These are phyloP conservation scores for Backusella circina DNA, from an alignment of 192 early-diverging fungal genomes.

Conservation along the genomic window DNA sequence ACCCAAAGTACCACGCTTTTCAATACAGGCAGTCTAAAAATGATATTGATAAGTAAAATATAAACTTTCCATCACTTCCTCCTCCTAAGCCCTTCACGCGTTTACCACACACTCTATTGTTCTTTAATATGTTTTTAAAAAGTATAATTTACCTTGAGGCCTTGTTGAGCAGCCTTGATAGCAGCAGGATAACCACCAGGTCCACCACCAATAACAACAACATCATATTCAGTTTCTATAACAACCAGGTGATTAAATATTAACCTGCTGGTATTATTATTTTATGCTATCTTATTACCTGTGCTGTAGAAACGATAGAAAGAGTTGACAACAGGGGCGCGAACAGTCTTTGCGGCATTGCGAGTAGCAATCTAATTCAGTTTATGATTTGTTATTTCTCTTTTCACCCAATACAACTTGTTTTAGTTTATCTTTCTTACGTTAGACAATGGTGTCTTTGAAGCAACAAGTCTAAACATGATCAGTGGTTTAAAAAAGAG, in stretches of 20 bases:
- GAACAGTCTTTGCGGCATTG: constrained; percentile 22
- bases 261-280: neutral
- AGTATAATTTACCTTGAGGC: constrained; percentile 74
- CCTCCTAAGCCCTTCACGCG: neutral
- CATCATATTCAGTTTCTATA: constrained; percentile 61
- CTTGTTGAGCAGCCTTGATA: constrained; percentile 97
- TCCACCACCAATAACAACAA: constrained; percentile 91
- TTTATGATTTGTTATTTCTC: neutral
- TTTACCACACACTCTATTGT: neutral
- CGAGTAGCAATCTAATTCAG: constrained; percentile 32
- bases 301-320: constrained; percentile 41
- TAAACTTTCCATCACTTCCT: neutral
- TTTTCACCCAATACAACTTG: neutral
- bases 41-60: neutral
- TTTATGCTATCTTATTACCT: constrained; percentile 17
- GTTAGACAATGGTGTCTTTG: constrained; percentile 32
- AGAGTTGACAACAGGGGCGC: constrained; percentile 24
- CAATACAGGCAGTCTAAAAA: constrained; percentile 87
- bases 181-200: constrained; percentile 99
- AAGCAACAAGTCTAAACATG: constrained; percentile 33
- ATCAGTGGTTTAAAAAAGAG: constrained; percentile 1
- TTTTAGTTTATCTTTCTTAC: constrained; percentile 14
- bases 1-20: constrained; percentile 92
- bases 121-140: neutral
- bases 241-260: neutral